Conservation (phyloP, 2,329 filamentous ascomycete genomes). For the Didymella glomerata region DNA sequence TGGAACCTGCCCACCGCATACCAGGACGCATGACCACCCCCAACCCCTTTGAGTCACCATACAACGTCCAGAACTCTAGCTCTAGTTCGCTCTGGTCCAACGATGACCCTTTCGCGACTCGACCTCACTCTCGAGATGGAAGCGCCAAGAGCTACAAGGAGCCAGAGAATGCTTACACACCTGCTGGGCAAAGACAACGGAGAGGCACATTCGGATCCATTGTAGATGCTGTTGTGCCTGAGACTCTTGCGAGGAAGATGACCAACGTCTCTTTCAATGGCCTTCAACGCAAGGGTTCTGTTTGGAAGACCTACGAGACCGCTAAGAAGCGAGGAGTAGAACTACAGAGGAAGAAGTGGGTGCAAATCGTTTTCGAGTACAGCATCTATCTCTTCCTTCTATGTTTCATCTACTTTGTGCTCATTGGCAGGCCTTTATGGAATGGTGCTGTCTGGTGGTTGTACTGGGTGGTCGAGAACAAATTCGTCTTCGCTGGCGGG, state of each 20-base stretch:
- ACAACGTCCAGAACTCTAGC: conserved; percentile 2
- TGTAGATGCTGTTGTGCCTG: conserved; percentile 29
- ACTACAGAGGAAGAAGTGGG: conserved; percentile 46
- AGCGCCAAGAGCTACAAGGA: conserved; percentile 20
- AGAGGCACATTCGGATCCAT: conserved; percentile 30
- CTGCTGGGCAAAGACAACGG: conserved; percentile 10
- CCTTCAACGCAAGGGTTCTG: conserved; percentile 23
- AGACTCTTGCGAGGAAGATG: conserved; percentile 26
- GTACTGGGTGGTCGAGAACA: conserved; percentile 53
- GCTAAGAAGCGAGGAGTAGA: conserved; percentile 34
- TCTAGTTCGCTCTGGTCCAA: conserved; percentile 22
- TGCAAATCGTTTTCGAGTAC: conserved; percentile 52
- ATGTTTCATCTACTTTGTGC: conserved; percentile 57
- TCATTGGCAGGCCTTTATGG: conserved; percentile 58
- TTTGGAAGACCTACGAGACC: conserved; percentile 36
- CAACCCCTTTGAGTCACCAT: conserved; percentile 7
- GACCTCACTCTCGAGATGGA: conserved; percentile 12
- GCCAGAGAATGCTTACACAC: conserved; percentile 20
- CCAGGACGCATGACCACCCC: conserved; percentile 16
- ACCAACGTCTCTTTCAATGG: conserved; percentile 29
- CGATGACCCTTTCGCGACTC: conserved; percentile 26
- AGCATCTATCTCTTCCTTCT: conserved; percentile 48
- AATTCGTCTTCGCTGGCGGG: conserved; percentile 53
- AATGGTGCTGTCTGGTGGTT: conserved; percentile 56
- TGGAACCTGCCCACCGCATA: conserved; percentile 13